Conservation (phyloP, 192 early-diverging fungal species). For the Backusella australiensis region DNA sequence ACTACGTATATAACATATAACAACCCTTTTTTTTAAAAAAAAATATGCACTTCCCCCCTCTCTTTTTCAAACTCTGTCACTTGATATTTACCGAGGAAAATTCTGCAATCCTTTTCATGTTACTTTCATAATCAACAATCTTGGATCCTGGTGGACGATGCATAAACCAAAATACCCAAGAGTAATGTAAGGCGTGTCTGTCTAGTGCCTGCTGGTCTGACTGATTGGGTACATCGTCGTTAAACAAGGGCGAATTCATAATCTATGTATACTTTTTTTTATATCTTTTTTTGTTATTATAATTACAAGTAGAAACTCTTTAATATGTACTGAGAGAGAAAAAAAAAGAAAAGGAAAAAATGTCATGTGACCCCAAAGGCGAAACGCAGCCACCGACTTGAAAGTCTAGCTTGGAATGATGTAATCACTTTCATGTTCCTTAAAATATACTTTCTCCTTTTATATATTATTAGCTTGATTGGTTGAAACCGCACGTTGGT, state of each 20-base stretch:
- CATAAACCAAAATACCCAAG: slow-evolving; percentile 96
- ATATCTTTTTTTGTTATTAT: background rate
- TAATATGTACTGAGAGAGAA: background rate
- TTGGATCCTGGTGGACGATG: slow-evolving; percentile 85
- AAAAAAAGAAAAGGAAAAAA: background rate
- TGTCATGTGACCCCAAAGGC: background rate
- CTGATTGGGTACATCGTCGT: background rate
- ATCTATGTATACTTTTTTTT: slow-evolving; percentile 4
- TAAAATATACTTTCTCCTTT: background rate
- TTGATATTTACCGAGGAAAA: slow-evolving; percentile 62
- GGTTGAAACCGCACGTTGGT: too few relatives aligned
- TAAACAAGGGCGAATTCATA: slow-evolving; percentile 9
- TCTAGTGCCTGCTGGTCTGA: background rate
- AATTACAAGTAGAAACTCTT: background rate
- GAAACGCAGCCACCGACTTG: background rate
- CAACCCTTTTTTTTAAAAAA: background rate
- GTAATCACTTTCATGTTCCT: background rate
- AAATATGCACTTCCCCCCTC: background rate
- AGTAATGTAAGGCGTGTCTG: slow-evolving; percentile 67
- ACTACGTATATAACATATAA: background rate
- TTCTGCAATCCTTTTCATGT: slow-evolving; percentile 82
- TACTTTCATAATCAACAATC: slow-evolving; percentile 82
- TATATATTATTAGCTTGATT: background rate
- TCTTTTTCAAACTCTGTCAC: background rate
- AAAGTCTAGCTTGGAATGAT: too few relatives aligned